These are phyloP conservation scores for Eucalyptus regnans DNA, from an alignment of 345 rosid species.

Conservation along the genomic window DNA sequence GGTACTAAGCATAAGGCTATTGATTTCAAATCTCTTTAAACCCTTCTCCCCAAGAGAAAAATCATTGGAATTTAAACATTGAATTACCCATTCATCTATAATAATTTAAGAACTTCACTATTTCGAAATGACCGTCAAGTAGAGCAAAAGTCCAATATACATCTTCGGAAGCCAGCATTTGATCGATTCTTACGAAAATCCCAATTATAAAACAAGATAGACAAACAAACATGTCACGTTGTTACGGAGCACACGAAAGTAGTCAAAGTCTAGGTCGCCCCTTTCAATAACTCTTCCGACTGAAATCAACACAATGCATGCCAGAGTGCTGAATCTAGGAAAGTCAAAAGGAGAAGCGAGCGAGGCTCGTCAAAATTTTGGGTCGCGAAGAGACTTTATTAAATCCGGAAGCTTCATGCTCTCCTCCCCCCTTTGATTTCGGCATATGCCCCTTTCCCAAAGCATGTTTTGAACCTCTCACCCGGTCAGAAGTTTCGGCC, in stretches of 20 bases:
- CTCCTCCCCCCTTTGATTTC: background rate
- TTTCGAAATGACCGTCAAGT: fast-evolving
- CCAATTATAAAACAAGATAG: background rate
- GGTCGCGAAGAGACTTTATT: background rate
- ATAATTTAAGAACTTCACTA: background rate
- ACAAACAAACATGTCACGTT: too few relatives aligned
- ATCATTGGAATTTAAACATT: background rate
- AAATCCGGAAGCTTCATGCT: background rate
- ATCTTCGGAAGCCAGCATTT: fast-evolving
- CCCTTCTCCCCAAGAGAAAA: fast-evolving
- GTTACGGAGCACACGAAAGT: background rate
- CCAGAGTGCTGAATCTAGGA: background rate
- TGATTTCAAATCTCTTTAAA: background rate
- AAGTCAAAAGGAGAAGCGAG: background rate
- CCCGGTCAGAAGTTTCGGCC: background rate
- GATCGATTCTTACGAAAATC: background rate
- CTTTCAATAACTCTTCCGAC: background rate
- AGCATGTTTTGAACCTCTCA: background rate
- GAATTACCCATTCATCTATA: background rate
- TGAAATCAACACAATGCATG: background rate
- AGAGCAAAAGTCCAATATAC: background rate
- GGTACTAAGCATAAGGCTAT: fast-evolving
- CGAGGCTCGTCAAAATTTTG: background rate
- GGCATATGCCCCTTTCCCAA: background rate
- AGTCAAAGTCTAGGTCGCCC: background rate